Evolutionary conservation across 495 filamentous ascomycete species (phyloP).

Genomic region (Xylaria scruposa): DNA sequence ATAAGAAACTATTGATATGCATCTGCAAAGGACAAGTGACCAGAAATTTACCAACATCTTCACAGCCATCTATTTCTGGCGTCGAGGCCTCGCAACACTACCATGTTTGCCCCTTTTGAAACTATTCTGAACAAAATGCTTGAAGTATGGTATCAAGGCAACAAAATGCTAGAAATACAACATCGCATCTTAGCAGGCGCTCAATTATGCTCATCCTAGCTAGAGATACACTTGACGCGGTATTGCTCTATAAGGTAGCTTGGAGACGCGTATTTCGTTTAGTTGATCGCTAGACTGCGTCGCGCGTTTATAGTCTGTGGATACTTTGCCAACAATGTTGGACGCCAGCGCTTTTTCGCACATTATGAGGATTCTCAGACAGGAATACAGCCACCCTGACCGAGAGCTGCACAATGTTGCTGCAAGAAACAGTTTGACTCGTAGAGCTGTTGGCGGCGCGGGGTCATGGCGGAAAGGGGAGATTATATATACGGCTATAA

Average conservation of each 20-base stretch:
- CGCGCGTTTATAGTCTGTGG: not conserved
- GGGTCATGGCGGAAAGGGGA: not conserved
- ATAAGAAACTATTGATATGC: not conserved
- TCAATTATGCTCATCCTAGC: too few relatives aligned
- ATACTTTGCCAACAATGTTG: not conserved
- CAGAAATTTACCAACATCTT: not conserved
- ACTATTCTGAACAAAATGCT: not conserved
- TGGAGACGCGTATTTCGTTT: conserved; percentile 13
- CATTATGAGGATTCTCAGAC: conserved; percentile 68
- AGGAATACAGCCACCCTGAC: conserved; percentile 74
- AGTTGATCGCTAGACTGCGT: not conserved
- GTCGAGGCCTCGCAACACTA: not conserved
- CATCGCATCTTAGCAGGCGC: too few relatives aligned
- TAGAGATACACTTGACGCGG: not conserved
- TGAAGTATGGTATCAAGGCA: not conserved
- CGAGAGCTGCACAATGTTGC: conserved; percentile 72
- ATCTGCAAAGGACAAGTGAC: not conserved
- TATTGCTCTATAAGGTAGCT: not conserved
- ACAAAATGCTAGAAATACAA: too few relatives aligned
- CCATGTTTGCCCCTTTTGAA: not conserved
- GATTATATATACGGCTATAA: not conserved
- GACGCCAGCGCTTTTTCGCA: not conserved
- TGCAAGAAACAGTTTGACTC: conserved; percentile 86
- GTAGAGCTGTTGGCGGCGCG: not conserved
- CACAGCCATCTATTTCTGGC: not conserved